Percentiles rank a stretch among this genome's conserved stretches.
These are phyloP conservation scores for Ophiocordyceps sinensis DNA, from an alignment of 2,329 filamentous ascomycete species.

Conservation along the genomic window DNA sequence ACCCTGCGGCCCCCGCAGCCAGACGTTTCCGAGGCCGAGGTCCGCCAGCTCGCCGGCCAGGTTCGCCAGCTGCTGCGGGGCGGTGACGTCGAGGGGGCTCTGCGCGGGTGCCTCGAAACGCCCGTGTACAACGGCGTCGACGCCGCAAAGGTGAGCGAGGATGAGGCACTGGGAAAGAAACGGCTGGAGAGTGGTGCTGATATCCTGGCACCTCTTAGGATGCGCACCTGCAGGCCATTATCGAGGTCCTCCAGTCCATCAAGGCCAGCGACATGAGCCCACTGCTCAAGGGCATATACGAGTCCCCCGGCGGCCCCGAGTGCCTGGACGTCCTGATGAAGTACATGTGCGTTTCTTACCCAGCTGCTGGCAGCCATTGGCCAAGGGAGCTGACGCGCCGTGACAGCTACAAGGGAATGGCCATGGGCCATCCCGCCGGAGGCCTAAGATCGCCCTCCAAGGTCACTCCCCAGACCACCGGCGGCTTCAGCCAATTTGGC, in stretches of 20 bases:
- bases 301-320: constrained; percentile 65
- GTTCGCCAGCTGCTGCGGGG: constrained; percentile 77
- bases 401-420: constrained; percentile 81
- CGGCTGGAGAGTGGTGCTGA: background rate
- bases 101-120: constrained; percentile 72
- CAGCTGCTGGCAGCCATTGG: background rate
- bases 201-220: constrained; percentile 40
- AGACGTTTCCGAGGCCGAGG: constrained; percentile 62
- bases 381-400: background rate
- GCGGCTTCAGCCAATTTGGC: constrained; percentile 70
- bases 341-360: constrained; percentile 57
- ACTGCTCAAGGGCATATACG: constrained; percentile 69
- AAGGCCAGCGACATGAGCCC: constrained; percentile 92
- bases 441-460: constrained; percentile 26
- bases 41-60: constrained; percentile 63
- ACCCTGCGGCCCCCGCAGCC: constrained; percentile 66
- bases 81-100: constrained; percentile 74
- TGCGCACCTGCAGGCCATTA: constrained; percentile 71
- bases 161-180: background rate
- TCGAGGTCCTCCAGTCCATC: constrained; percentile 91
- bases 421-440: constrained; percentile 25
- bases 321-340: constrained; percentile 91
- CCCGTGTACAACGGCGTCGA: constrained; percentile 58
- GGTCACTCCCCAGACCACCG: constrained; percentile 59
- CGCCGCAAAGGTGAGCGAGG: constrained; percentile 32